Base-by-base conservation (phyloP, 1,284 basidiomycete genomes). In the Heliocybe sulcata region DNA sequence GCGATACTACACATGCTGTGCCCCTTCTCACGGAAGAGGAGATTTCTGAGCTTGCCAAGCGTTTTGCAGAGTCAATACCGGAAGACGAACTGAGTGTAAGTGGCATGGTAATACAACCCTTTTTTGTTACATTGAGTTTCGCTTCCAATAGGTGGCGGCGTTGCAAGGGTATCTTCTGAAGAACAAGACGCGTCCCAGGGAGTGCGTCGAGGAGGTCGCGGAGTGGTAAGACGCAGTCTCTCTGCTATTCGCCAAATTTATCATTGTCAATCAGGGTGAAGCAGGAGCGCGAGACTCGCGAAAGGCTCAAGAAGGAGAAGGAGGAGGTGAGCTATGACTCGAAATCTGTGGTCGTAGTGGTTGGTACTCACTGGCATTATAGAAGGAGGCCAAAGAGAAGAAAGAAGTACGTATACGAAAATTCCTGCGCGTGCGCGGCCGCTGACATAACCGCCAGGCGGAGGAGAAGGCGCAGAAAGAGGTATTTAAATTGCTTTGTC, bases 161-260 rank as follows among this genome's bases (percentile, higher is more conserved):
- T 76, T 94, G 58, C 92, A 94, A 73, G 91, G 90, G 2, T 92
- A 90, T 67, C 76, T 90, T 23, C 73, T 91, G 56, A 87, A 85
- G 75, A 91, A 91, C 69, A 91, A 92, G 77, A 86, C 90, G 16
- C 82, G 90, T 26, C 90, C 89, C 27, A 77, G 79, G 55, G 87
- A 92, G 69, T 86, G 83, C 61, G 90, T 90, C 20, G 85, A 87
- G 19, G 90, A 92, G 68, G 87, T 89, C 25, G 73, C 65, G 16
- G 82, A 80, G 50, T 91, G 88, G 79, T 78, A 57, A 49, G 71
- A 59, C 35, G 6, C 52, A 31, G 26, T 38, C 64, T 42, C 25
- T 35, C 25, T 19, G 48, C 14, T 57, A n/a, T 54, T 56, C 42
- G 47, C 45, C 33, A 56, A 19, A 23, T 35, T 56, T 27, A 35